Percentiles rank a stretch among this genome's conserved stretches.
Conservation (phyloP, 225 moss, liverwort and hornwort species). For the Takakia lepidozioides region DNA sequence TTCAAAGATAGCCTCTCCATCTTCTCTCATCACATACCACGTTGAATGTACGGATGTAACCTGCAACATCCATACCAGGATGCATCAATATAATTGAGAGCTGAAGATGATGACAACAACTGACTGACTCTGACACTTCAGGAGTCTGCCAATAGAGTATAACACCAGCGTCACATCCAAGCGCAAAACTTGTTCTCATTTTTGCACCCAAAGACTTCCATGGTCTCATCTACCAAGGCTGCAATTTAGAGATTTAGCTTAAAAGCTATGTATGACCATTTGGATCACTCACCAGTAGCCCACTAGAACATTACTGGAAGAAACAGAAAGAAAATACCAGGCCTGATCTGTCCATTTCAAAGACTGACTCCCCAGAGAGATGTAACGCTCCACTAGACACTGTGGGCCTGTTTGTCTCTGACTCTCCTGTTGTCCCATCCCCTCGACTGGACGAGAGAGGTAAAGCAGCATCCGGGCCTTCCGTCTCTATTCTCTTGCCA, state of each 20-base stretch:
- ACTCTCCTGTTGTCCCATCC: too few species aligned
- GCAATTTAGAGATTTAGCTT: neutral
- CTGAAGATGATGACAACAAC: neutral
- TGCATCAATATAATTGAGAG: neutral
- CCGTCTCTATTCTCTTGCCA: too few species aligned
- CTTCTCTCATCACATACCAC: conserved; percentile 54
- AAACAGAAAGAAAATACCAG: conserved; percentile 27
- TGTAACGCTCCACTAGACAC: too few species aligned
- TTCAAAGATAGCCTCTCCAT: conserved; percentile 22
- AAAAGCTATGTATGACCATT: neutral
- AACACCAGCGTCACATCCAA: too few species aligned
- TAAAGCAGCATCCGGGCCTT: too few species aligned
- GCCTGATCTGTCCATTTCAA: conserved; percentile 64
- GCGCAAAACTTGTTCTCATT: neutral
- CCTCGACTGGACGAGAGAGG: too few species aligned
- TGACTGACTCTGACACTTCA: too few species aligned
- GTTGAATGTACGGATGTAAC: conserved; percentile 42
- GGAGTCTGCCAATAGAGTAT: too few species aligned
- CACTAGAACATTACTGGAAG: neutral
- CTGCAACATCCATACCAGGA: conserved; percentile 9
- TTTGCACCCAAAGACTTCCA: neutral
- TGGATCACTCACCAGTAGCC: too few species aligned
- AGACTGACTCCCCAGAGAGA: conserved; percentile 63
- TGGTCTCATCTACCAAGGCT: neutral
- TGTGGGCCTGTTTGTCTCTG: too few species aligned